phyloP scores from a whole-genome alignment of 225 moss, liverwort and hornwort species.

The Polytrichum commune region DNA sequence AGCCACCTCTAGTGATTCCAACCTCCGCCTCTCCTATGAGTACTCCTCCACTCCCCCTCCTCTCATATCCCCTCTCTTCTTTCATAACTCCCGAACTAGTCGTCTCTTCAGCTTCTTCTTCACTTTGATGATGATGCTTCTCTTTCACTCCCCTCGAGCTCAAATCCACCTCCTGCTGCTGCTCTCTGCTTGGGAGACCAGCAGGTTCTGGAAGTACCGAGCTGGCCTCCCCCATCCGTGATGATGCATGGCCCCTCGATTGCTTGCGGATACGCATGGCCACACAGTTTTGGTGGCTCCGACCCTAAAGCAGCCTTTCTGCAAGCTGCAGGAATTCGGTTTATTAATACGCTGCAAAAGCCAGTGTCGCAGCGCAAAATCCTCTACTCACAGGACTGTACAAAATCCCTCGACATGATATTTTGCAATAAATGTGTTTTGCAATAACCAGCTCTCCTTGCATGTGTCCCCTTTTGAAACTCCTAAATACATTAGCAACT shows the following conservation, averaged over 20 bases:
- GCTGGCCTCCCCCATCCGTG: neutral
- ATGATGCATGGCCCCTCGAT: slow-evolving; percentile 19
- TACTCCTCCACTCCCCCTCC: neutral
- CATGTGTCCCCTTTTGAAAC: neutral
- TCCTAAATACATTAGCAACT: too few species aligned
- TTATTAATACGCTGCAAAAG: neutral
- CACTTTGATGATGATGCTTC: slow-evolving; percentile 16
- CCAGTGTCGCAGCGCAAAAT: neutral
- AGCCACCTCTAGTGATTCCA: slow-evolving; percentile 2
- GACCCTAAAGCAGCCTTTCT: neutral
- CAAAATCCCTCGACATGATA: too few species aligned
- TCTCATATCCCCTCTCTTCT: slow-evolving; percentile 9
- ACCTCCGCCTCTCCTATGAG: slow-evolving; percentile 11
- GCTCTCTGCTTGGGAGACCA: slow-evolving; percentile 4
- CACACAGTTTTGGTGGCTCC: neutral
- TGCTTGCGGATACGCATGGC: slow-evolving; percentile 55
- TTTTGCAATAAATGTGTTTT: too few species aligned
- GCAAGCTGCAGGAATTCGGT: neutral
- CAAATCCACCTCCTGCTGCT: slow-evolving; percentile 25
- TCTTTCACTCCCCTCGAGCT: slow-evolving; percentile 27
- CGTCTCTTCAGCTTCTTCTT: slow-evolving; percentile 26
- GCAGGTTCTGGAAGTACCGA: slow-evolving; percentile 1
- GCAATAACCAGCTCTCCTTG: neutral
- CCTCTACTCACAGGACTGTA: too few species aligned
- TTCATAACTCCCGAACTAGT: slow-evolving; percentile 4